Base-by-base conservation (phyloP, 2,329 filamentous ascomycete genomes). In the Cytospora chrysosperma region DNA sequence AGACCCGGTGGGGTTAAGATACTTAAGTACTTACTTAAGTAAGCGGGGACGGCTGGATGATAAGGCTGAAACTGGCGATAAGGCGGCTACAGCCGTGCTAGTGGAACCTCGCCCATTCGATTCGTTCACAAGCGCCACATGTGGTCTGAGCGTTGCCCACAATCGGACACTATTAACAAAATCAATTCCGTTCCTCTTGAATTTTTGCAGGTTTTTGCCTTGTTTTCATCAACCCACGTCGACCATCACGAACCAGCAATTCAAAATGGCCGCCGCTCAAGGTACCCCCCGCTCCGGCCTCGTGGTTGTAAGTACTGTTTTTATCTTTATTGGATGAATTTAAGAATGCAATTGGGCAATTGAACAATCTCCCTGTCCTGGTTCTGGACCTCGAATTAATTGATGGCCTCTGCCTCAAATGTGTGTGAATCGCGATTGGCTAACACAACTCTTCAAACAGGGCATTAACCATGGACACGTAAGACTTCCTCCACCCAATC, bases 191-290 rank as follows among this genome's bases (percentile, higher is more conserved):
- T 13, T n/a, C n/a, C 7, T 50, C 24, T 24, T 6, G 24, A n/a
- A 50, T n/a, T 50, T n/a, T n/a, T 10, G 47, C 12, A 26, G 9
- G n/a, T 24, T 50, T 40, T 40, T 40, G 37, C 37, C 19, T 21
- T 51, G n/a, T 59, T 26, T 28, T 40, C n/a, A 15, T 15, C 32
- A 15, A 59, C 37, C n/a, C 37, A 40, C 37, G 37, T 40, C 37
- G 19, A 40, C 37, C 19, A 40, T 40, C 37, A n/a, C 37, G 37
- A 40, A 34, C 9, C 47, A 27, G 7, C 37, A 51, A 21, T 37
- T 47, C 27, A 63, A 59, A 40, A 63, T 63, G 61, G 53, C 53
- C 28, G 53, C 53, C 21, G 21, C 32, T 26, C 15, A 56, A 32
- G 53, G 30, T 37, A 19, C 53, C 32, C 53, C 53, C 19, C 53